Percentiles rank a stretch among this genome's conserved stretches.
Conservation (phyloP, 305 asterid species). For the Solanum hybrid region DNA sequence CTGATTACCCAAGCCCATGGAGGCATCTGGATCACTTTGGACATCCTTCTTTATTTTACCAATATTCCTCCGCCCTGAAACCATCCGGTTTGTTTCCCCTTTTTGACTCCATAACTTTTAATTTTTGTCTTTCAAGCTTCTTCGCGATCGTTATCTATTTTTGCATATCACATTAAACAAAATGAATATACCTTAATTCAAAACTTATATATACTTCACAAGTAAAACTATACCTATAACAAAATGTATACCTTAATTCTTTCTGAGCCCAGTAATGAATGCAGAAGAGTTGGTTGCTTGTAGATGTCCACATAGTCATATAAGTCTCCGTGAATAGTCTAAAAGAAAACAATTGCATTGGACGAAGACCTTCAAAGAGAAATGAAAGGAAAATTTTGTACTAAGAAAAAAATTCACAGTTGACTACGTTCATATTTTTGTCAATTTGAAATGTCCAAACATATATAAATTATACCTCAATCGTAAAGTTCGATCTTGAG, state of each 20-base stretch:
- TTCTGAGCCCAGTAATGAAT: too few relatives aligned
- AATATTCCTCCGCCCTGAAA: neutral
- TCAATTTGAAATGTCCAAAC: neutral
- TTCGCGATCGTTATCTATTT: neutral
- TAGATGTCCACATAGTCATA: neutral
- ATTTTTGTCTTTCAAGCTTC: neutral
- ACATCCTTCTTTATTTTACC: neutral
- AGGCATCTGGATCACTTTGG: neutral
- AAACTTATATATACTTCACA: neutral
- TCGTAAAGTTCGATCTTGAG: neutral
- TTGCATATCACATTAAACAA: neutral
- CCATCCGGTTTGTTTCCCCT: neutral
- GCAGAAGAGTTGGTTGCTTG: too few relatives aligned
- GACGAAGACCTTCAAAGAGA: neutral
- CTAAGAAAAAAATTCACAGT: neutral
- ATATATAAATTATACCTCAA: neutral
- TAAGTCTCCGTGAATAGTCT: neutral
- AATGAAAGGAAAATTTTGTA: too few relatives aligned
- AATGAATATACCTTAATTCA: neutral
- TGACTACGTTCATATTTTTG: neutral
- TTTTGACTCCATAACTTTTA: neutral
- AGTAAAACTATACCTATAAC: neutral
- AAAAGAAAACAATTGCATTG: neutral
- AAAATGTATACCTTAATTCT: neutral
- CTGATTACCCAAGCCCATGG: neutral